Base-by-base conservation (phyloP, 305 asterid species). In the Plantago coronopus region DNA sequence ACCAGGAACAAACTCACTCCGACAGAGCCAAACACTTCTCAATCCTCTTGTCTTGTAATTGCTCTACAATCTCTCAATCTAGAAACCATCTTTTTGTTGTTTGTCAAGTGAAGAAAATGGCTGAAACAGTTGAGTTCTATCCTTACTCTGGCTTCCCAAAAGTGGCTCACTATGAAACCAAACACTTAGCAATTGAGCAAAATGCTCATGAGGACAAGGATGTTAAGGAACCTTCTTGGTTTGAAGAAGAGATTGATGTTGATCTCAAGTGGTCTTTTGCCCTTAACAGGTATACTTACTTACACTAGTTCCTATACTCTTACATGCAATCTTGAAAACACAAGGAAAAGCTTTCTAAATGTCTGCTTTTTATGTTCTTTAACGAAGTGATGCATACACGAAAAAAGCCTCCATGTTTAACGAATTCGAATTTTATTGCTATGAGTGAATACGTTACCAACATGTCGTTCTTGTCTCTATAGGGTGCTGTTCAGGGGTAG, bases 211-310 rank as follows among this genome's bases (percentile, higher is more conserved):
- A 76, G 3, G 45, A 38, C 2, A 22, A 57, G 13, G 48, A 2
- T 1, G 34, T 48, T 22, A 65, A 77, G 3, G 65, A 77, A 42
- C 76, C 68, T 59, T 71, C 87, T 53, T 91, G 98, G 98, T 91
- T 84, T 69, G 98, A 93, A 68, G 97, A 93, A 78, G 94, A 86
- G 73, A 72, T 89, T 42, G 97, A 89, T 74, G 86, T 73, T 76
- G 74, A 91, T 76, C 90, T 91, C 70, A 91, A 86, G 72, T 91
- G 98, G 98, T 91, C 98, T 31, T 91, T 91, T 66, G 85, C 97
- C 64, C 72, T 91, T 60, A 91, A 89, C 76, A 82, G 93, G 98
- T 88, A 59, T 11, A 2, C 27, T 9, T 34, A 16, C 54, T n/a
- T 42, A 27, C n/a, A n/a, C n/a, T n/a, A 21, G 18, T 17, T 9